These are phyloP conservation scores for Domatiomyces catenatus DNA, from an alignment of 2,329 filamentous ascomycete species.

Conservation along the genomic window DNA sequence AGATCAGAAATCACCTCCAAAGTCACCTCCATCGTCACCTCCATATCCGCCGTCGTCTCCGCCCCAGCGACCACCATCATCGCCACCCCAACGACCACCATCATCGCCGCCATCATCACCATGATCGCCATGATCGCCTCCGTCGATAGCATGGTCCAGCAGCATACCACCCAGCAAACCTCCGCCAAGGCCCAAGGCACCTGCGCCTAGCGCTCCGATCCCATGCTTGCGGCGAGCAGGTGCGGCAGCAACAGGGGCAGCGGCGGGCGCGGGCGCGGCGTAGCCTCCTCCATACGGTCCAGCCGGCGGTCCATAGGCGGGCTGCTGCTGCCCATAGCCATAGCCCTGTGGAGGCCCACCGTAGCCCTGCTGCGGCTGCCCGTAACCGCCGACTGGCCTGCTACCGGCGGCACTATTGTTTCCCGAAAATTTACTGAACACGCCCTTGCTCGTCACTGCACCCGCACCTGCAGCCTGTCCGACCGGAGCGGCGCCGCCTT, in stretches of 20 bases:
- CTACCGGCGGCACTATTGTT: constrained; percentile 20
- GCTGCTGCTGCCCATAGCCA: constrained; percentile 23
- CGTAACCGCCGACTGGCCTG: constrained; percentile 11
- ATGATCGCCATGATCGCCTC: constrained; percentile 41
- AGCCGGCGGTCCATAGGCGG: constrained; percentile 23
- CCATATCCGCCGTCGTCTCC: constrained; percentile 22
- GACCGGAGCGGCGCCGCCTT: constrained; percentile 13
- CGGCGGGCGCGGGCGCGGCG: constrained; percentile 2
- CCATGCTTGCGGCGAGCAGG: constrained; percentile 15
- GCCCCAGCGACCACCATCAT: constrained; percentile 3
- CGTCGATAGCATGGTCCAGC: constrained; percentile 51
- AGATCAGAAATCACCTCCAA: background rate
- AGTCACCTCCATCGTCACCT: constrained; percentile 16
- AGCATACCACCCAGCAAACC: constrained; percentile 66
- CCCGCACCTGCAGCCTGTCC: constrained; percentile 4
- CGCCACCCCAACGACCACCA: constrained; percentile 17
- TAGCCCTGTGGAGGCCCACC: constrained; percentile 18
- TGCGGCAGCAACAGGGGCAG: constrained; percentile 17
- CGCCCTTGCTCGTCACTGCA: constrained; percentile 24
- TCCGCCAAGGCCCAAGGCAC: constrained; percentile 65
- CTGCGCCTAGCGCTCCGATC: constrained; percentile 50
- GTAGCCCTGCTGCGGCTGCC: constrained; percentile 1
- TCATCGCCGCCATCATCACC: constrained; percentile 18
- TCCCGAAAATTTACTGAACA: constrained; percentile 39
- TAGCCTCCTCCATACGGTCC: constrained; percentile 10